Evolutionary conservation across 768 basidiomycete species (phyloP), one percentile per base, ranked within the genome.

Genomic region (Lentinula raphanica): DNA sequence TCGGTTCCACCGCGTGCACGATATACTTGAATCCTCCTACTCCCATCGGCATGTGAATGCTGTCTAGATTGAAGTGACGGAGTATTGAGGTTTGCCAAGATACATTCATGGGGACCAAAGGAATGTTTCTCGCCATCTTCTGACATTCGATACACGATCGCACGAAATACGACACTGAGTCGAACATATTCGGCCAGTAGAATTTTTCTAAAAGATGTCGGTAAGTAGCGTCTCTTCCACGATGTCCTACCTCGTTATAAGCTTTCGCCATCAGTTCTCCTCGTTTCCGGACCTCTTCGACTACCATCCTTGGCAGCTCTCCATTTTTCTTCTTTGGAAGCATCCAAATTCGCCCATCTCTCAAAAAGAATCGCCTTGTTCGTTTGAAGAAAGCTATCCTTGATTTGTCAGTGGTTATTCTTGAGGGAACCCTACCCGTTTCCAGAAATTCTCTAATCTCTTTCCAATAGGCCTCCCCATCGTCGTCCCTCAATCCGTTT

Each of bases 101-200:
- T 3, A 64, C 64, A 0, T 58, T 62, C 1, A 66, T 68, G 0
- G 69, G 64, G 11, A 70, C 48, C 0, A 58, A 53, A 0, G 72
- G 62, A 9, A 63, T 62, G 0, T 40, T 25, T 5, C 59, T 62
- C 3, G 63, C 60, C 0, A 63, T 59, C 8, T 67, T 56, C 54
- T 76, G 73, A 32, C 73, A 76, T 4, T 63, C 58, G 15, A 68
- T 58, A 60, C 74, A 76, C 0, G 71, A 72, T 0, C 64, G 57
- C 0, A 75, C 62, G 36, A 69, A 72, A 51, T 65, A 72, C 1
- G 62, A 39, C 3, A 73, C 49, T 9, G 71, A 59, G 13, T 65
- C 59, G 38, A 66, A 64, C 67, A 74, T 68, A 53, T 70, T 66
- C 0, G 70, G 76, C 75, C 75, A 76, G 60, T 71, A 74, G 32